These are phyloP conservation scores for Dalbergia oliveri DNA, from an alignment of 306 rosid species.

Conservation along the genomic window DNA sequence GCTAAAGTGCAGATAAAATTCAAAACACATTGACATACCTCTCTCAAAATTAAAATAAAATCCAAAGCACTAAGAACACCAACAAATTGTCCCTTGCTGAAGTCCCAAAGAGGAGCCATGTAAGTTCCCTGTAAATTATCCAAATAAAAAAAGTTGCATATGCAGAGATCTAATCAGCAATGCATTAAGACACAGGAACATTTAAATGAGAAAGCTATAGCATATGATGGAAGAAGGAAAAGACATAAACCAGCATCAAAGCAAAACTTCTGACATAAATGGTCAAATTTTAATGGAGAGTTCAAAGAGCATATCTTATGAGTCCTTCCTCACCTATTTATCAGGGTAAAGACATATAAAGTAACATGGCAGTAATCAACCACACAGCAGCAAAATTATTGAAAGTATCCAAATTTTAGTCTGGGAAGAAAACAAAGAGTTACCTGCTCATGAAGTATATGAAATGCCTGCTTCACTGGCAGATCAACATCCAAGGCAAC, in stretches of 20 bases:
- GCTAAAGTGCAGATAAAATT: too few species aligned
- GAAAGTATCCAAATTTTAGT: conserved; percentile 20
- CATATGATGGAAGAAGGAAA: conserved; percentile 11
- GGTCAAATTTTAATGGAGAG: conserved; percentile 18
- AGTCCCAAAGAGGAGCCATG: conserved; percentile 97
- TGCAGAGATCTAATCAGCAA: conserved; percentile 44
- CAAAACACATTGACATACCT: conserved; percentile 71
- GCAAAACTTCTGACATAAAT: conserved; percentile 25
- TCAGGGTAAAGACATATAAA: background rate
- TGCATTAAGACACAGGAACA: conserved; percentile 19
- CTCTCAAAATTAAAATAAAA: conserved; percentile 94
- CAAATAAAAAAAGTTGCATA: conserved; percentile 44
- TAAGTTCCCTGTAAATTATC: conserved; percentile 78
- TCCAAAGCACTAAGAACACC: conserved; percentile 94
- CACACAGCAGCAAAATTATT: background rate
- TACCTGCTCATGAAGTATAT: conserved; percentile 96
- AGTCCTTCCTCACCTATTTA: conserved; percentile 22
- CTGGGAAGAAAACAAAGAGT: conserved; percentile 22
- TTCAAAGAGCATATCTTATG: conserved; percentile 23
- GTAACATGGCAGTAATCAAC: too few species aligned
- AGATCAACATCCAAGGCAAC: conserved; percentile 86
- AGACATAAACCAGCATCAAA: conserved; percentile 16
- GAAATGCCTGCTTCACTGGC: conserved; percentile 99
- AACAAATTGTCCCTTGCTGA: conserved; percentile 85
- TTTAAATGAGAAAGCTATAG: conserved; percentile 11